Evolutionary conservation across 768 basidiomycete species (phyloP).

Genomic region (Leccinum rimulosum): DNA sequence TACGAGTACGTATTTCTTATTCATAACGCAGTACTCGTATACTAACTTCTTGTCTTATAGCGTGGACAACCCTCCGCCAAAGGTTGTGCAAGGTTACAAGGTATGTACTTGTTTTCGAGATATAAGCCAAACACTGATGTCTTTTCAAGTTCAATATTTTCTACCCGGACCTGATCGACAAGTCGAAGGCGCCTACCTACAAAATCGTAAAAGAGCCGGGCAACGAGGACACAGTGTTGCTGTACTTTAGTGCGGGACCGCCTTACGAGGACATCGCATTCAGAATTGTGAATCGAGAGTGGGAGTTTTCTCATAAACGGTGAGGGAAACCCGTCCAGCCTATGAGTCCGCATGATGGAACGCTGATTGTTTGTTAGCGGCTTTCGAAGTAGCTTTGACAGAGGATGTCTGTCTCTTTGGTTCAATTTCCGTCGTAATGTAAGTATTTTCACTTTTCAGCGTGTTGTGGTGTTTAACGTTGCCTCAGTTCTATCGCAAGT

Average conservation of each 20-base stretch:
- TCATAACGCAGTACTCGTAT: neutral
- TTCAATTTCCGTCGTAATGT: constrained; percentile 96
- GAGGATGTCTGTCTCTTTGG: constrained; percentile 94
- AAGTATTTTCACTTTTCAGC: constrained; percentile 33
- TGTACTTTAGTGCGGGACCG: constrained; percentile 94
- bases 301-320: constrained; percentile 99
- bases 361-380: constrained; percentile 51
- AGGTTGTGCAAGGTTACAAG: constrained; percentile 99
- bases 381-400: constrained; percentile 95
- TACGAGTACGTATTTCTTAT: constrained; percentile 67
- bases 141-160: constrained; percentile 83
- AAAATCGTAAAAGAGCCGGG: constrained; percentile 92
- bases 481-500: constrained; percentile 79
- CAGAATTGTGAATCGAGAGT: constrained; percentile 94
- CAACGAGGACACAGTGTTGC: constrained; percentile 90
- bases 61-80: constrained; percentile 97
- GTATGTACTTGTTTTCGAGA: constrained; percentile 33
- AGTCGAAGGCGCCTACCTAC: constrained; percentile 94
- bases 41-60: constrained; percentile 39
- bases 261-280: constrained; percentile 99
- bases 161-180: constrained; percentile 99
- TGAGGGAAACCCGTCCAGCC: constrained; percentile 29
- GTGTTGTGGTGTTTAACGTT: constrained; percentile 17
- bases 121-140: constrained; percentile 8
- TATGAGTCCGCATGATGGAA: constrained; percentile 12